Evolutionary conservation across 2,329 filamentous ascomycete genomes (phyloP).

Genomic region (Sclerotiophoma versabilis): DNA sequence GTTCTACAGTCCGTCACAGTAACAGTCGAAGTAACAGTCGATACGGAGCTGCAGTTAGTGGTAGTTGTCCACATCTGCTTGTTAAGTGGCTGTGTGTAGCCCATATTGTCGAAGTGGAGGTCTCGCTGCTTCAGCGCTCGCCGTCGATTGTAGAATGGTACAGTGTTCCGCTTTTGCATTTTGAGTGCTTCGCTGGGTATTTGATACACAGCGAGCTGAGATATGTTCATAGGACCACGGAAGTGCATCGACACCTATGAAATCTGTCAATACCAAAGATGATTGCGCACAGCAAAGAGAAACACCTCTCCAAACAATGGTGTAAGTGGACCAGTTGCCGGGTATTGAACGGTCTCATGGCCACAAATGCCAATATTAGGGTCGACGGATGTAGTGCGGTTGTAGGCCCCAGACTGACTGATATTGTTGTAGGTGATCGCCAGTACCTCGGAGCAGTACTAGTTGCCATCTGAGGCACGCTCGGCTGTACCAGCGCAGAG

Average conservation of each 20-base stretch:
- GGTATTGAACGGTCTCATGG: constrained; percentile 61
- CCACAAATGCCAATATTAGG: constrained; percentile 62
- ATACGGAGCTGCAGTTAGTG: constrained; percentile 8
- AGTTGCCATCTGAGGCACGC: constrained; percentile 61
- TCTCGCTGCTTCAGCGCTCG: constrained; percentile 16
- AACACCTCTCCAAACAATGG: constrained; percentile 74
- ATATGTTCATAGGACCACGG: constrained; percentile 72
- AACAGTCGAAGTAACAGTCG: constrained; percentile 22
- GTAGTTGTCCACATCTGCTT: constrained; percentile 15
- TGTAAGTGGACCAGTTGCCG: constrained; percentile 67
- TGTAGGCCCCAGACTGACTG: constrained; percentile 67
- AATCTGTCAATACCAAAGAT: constrained; percentile 1
- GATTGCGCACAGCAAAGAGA: background rate
- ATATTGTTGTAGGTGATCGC: constrained; percentile 73
- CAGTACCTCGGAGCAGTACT: constrained; percentile 69
- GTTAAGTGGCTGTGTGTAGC: background rate
- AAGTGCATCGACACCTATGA: constrained; percentile 73
- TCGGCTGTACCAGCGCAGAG: constrained; percentile 43
- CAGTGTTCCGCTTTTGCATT: constrained; percentile 23
- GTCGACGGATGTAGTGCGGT: constrained; percentile 69
- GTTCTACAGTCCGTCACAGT: constrained; percentile 18
- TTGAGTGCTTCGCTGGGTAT: constrained; percentile 44
- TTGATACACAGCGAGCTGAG: constrained; percentile 73
- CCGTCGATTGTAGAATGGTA: constrained; percentile 28
- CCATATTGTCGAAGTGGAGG: background rate